These are phyloP conservation scores for Biscogniauxia sp. DNA, from an alignment of 2,329 filamentous ascomycete species.

Conservation along the genomic window DNA sequence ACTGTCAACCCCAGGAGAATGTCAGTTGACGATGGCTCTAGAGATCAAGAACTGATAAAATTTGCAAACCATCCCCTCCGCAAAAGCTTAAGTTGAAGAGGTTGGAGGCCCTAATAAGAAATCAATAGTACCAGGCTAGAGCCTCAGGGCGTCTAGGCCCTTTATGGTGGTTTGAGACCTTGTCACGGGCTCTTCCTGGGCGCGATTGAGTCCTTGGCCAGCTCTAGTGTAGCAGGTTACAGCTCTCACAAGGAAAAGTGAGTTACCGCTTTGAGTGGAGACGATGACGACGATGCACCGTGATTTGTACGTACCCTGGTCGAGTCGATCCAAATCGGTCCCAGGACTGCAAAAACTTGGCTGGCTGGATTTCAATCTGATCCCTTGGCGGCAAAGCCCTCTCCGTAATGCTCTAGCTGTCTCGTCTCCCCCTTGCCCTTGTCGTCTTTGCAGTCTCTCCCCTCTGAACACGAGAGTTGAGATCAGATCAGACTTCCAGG, in stretches of 20 bases:
- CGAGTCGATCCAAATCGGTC: constrained; percentile 5
- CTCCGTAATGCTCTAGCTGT: neutral
- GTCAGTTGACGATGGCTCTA: neutral
- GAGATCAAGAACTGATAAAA: neutral
- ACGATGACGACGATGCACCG: neutral
- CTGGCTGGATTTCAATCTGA: constrained; percentile 18
- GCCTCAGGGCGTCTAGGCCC: neutral
- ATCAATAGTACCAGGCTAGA: neutral
- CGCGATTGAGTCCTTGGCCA: neutral
- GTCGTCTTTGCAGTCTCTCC: neutral
- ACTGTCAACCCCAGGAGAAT: neutral
- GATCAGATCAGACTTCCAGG: too few species aligned
- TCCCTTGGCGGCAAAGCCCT: constrained; percentile 5
- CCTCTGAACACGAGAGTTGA: too few species aligned
- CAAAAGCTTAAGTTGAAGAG: neutral
- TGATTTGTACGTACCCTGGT: constrained; percentile 19
- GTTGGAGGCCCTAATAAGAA: neutral
- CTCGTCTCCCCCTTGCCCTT: neutral
- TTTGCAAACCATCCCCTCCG: neutral
- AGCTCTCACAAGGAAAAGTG: neutral
- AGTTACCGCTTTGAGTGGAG: neutral
- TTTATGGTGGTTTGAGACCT: neutral
- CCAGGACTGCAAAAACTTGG: constrained; percentile 10
- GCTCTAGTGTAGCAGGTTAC: neutral
- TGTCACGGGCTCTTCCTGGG: neutral